Conservation (phyloP, 192 early-diverging fungal genomes). For the Coemansia aciculifera region DNA sequence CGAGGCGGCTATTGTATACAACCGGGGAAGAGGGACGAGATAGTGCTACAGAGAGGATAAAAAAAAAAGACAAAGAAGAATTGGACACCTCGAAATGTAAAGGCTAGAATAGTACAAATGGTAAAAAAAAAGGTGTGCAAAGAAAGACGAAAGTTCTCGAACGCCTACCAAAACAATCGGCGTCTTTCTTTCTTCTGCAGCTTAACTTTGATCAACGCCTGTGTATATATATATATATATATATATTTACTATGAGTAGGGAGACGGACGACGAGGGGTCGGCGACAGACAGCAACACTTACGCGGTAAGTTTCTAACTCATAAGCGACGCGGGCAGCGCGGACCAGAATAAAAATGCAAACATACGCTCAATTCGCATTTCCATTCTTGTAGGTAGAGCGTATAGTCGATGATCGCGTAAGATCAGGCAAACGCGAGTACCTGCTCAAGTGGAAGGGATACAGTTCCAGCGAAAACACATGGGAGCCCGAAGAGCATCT, state of each 20-base stretch:
- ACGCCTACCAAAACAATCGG: not conserved
- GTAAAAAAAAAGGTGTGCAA: slow-evolving; percentile 6
- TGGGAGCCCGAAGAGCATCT: slow-evolving; percentile 50
- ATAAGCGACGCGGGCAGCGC: not conserved
- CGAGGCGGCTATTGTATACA: not conserved
- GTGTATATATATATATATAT: not conserved
- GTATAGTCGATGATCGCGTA: slow-evolving; percentile 26
- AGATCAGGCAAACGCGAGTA: slow-evolving; percentile 20
- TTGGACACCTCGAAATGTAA: not conserved
- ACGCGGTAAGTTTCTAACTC: not conserved
- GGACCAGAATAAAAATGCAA: not conserved
- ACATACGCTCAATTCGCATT: not conserved
- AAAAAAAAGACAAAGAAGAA: not conserved
- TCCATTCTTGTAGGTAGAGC: slow-evolving; percentile 23
- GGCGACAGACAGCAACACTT: not conserved
- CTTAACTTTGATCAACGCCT: not conserved
- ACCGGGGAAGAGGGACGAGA: not conserved
- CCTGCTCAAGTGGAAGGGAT: slow-evolving; percentile 45
- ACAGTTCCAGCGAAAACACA: slow-evolving; percentile 28
- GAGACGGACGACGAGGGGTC: not conserved
- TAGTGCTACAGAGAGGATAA: not conserved
- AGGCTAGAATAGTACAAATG: not conserved
- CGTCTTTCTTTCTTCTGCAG: not conserved
- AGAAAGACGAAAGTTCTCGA: not conserved
- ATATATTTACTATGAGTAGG: not conserved